Percentiles rank a stretch among this genome's conserved stretches.
Conservation (phyloP, 225 moss, liverwort and hornwort species). For the Antitrichia curtipendula region DNA sequence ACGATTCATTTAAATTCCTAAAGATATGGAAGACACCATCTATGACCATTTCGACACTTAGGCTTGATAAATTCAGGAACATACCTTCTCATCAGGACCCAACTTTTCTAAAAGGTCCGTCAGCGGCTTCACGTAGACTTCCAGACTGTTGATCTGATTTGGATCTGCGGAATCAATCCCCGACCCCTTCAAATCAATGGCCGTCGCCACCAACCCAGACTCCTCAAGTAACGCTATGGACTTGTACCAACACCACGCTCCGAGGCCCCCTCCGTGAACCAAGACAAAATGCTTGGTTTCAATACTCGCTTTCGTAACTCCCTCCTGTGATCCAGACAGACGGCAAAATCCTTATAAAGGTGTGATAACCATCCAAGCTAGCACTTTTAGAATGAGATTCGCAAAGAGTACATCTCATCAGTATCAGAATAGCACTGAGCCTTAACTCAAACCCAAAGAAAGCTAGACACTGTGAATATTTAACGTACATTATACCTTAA, state of each 20-base stretch:
- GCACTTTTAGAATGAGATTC: background rate
- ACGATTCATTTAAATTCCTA: background rate
- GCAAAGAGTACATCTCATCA: background rate
- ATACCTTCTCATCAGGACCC: conserved; percentile 53
- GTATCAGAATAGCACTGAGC: background rate
- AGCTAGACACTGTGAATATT: background rate
- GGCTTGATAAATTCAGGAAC: background rate
- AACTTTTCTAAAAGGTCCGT: conserved; percentile 58
- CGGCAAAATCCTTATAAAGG: background rate
- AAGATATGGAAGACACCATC: background rate
- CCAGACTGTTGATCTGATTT: conserved; percentile 59
- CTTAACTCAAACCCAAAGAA: background rate
- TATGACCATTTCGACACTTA: background rate
- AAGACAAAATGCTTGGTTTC: conserved; percentile 89
- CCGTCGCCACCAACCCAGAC: conserved; percentile 73
- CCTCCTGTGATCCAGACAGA: conserved; percentile 30
- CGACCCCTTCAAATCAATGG: conserved; percentile 80
- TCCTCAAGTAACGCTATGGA: conserved; percentile 80
- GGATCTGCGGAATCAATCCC: conserved; percentile 83
- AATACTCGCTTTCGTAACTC: conserved; percentile 35
- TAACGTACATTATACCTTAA: background rate
- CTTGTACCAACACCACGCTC: conserved; percentile 99
- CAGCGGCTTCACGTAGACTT: conserved; percentile 71
- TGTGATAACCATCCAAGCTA: background rate
- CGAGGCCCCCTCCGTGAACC: conserved; percentile 88